Conservation (phyloP, 2,329 filamentous ascomycete genomes). For the Myriosclerotinia scirpicola region DNA sequence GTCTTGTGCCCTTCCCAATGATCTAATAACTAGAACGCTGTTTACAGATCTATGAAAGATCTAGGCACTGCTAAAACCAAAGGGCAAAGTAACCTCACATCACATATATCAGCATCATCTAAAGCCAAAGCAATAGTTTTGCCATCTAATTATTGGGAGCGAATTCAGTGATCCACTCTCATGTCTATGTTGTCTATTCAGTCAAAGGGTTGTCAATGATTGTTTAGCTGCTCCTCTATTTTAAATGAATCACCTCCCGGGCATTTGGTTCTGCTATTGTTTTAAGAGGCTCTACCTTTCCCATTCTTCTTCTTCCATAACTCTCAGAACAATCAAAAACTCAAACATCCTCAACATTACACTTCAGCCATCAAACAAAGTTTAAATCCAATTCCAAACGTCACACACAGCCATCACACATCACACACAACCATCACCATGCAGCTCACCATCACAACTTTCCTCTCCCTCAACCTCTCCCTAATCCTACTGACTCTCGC, state of each 20-base stretch:
- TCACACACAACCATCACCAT: not conserved
- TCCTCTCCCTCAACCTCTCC: not conserved
- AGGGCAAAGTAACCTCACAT: not conserved
- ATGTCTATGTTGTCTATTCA: not conserved
- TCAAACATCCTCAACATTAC: not conserved
- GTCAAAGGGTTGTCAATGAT: not conserved
- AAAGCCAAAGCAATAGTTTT: not conserved
- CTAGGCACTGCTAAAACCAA: not conserved
- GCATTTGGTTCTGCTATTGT: not conserved
- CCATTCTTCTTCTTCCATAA: not conserved
- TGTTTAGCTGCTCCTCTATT: not conserved
- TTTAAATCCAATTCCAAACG: not conserved
- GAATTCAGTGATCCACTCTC: not conserved
- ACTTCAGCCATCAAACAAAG: not conserved
- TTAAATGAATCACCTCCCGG: not conserved
- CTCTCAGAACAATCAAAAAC: not conserved
- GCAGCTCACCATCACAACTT: not conserved
- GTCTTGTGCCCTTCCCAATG: not conserved
- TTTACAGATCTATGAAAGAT: not conserved
- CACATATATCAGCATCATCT: not conserved
- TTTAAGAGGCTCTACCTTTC: not conserved
- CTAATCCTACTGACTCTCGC: not conserved
- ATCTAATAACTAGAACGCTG: not conserved
- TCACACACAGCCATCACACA: too few species aligned
- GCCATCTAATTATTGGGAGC: not conserved